Base-by-base conservation (phyloP, 192 early-diverging fungal species). In the Anaeromyces robustus region DNA sequence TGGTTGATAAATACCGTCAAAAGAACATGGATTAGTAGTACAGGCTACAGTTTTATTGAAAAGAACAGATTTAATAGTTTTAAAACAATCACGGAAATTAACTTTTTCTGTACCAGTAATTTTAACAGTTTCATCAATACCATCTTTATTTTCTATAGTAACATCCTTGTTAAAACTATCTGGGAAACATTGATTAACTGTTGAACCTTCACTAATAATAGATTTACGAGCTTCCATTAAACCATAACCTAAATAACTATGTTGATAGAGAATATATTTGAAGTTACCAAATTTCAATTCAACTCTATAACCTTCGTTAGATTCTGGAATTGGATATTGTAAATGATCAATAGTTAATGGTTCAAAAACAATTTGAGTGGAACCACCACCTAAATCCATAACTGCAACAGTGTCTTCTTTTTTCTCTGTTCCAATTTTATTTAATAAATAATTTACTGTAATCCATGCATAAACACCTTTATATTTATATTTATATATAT, bases 361-460 rank as follows among this genome's bases (percentile, higher is more conserved):
- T 84, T 98, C 97, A 89, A 98, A 98, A 0, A 97, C 97, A 80
- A 99, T 95, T 86, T 99, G 96, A 13, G 97, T 99, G 29, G 95
- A 96, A 6, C 93, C 97, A 77, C 97, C 97, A 43, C 97, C 97
- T 81, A 99, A 89, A 84, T 99, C 97, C 90, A 99, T 92, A 30
- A 96, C 92, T 0, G 95, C 97, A 2, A 93, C 96, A 2, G 95
- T 96, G 12, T 77, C 30, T 79, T 87, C 84, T 31, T 86, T 84
- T 18, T 80, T 39, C 81, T 86, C 79, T 16, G 87, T 86, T 16
- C 90, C 94, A 77, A 96, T 88, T 29, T 85, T 86, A 29, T 88
- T 84, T 31, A 96, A 87, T 13, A 99, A 86, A 81, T 95, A 97
- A 85, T 99, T 99, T 29, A 97, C 94, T 0, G 97, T 99, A 78